phyloP scores from a whole-genome alignment of 228 moss, liverwort and hornwort species.

The Sphagnum fallax region DNA sequence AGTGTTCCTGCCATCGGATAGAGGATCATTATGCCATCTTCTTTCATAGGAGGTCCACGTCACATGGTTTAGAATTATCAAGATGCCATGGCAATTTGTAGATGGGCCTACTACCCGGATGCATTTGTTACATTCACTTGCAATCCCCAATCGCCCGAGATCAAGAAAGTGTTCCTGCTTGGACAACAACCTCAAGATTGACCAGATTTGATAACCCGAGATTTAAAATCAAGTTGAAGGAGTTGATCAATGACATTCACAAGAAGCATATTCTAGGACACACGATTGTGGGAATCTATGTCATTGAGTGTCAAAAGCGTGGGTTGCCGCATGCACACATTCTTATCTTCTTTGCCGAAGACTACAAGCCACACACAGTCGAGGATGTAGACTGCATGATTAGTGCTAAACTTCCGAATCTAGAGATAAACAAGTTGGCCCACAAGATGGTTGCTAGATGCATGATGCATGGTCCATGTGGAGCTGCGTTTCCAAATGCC shows the following conservation, averaged over 20 bases:
- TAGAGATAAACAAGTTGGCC: too few relatives aligned
- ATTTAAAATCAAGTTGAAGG: constrained; percentile 1
- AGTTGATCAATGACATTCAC: neutral
- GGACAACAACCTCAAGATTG: neutral
- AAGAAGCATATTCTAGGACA: neutral
- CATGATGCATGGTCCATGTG: too few relatives aligned
- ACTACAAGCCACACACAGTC: too few relatives aligned
- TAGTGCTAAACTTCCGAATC: too few relatives aligned
- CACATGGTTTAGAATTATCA: neutral
- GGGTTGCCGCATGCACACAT: too few relatives aligned
- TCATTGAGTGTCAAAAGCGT: too few relatives aligned
- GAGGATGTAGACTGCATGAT: too few relatives aligned
- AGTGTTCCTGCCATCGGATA: neutral
- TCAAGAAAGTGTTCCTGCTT: neutral
- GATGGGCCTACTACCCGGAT: neutral
- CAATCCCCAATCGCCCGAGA: constrained; percentile 1
- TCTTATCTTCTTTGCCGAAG: too few relatives aligned
- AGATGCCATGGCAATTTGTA: neutral
- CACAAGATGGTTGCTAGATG: too few relatives aligned
- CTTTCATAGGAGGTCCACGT: constrained; percentile 1
- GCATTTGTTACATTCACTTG: neutral
- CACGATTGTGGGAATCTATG: too few relatives aligned
- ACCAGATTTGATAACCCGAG: neutral
- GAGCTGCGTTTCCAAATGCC: too few relatives aligned
- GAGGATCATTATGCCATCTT: neutral